These are phyloP conservation scores for Penicillium fimorum DNA, from an alignment of 495 filamentous ascomycete genomes.

Conservation along the genomic window DNA sequence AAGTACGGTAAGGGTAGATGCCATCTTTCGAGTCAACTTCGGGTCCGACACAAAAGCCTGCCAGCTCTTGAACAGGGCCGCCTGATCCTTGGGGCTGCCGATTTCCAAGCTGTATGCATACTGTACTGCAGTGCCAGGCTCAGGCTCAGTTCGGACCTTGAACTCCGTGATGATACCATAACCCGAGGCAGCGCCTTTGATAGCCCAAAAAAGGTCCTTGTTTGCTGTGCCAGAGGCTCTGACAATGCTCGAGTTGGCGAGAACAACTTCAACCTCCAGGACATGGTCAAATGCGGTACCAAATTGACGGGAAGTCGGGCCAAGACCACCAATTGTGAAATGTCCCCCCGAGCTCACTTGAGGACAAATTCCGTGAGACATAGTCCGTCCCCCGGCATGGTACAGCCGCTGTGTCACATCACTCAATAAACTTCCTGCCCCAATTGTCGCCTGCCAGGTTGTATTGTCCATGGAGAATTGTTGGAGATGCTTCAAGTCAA, in stretches of 20 bases:
- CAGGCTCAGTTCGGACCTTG: conserved; percentile 45
- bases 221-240: conserved; percentile 29
- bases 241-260: conserved; percentile 13
- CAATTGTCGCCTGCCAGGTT: conserved; percentile 57
- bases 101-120: conserved; percentile 17
- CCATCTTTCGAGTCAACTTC: background rate
- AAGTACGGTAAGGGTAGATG: background rate
- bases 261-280: background rate
- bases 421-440: conserved; percentile 20
- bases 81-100: background rate
- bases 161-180: conserved; percentile 42
- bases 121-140: conserved; percentile 25
- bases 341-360: conserved; percentile 60
- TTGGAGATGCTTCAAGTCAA: conserved; percentile 35
- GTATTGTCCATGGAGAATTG: conserved; percentile 46
- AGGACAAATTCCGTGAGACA: conserved; percentile 17
- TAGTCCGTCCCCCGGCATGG: conserved; percentile 40
- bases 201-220: conserved; percentile 45
- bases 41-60: background rate
- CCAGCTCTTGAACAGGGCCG: background rate
- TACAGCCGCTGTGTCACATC: background rate
- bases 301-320: conserved; percentile 6
- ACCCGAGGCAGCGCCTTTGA: conserved; percentile 37
- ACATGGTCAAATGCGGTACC: background rate
- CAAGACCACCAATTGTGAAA: conserved; percentile 56